Percentiles rank a stretch among this genome's conserved stretches.
phyloP scores from a whole-genome alignment of 2,329 filamentous ascomycete species.

The Colletotrichum horii region DNA sequence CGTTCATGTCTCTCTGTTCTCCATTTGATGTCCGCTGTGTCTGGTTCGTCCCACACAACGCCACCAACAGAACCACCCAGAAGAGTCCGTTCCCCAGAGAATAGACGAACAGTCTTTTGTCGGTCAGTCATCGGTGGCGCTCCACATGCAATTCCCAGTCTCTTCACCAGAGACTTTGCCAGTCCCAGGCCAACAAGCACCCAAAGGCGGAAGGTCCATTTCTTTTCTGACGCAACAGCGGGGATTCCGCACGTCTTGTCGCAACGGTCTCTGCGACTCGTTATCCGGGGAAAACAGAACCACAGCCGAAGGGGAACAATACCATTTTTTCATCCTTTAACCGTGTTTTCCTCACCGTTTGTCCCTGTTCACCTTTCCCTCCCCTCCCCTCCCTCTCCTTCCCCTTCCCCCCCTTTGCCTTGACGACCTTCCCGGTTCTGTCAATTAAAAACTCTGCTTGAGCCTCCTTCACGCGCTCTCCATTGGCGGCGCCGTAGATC shows the following conservation, averaged over 20 bases:
- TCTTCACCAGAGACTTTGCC: background rate
- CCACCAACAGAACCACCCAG: background rate
- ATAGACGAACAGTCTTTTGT: background rate
- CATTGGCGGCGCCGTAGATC: background rate
- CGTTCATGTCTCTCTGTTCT: background rate
- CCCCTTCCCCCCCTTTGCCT: background rate
- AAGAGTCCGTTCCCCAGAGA: background rate
- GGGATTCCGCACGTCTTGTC: slow-evolving; percentile 16
- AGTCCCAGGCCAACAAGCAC: background rate
- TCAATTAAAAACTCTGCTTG: background rate
- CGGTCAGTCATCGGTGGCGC: background rate
- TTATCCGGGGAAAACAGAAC: background rate
- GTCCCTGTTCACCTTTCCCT: background rate
- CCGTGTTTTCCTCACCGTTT: background rate
- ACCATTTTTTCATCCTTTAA: background rate
- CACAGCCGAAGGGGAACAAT: background rate
- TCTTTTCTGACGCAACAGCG: slow-evolving; percentile 15
- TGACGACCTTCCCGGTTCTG: slow-evolving; percentile 1
- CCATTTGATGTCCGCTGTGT: background rate
- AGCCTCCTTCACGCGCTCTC: background rate
- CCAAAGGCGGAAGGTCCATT: slow-evolving; percentile 7
- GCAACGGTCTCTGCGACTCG: background rate
- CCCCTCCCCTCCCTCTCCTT: background rate
- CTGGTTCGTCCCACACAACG: background rate
- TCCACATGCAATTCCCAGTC: background rate